phyloP scores from a whole-genome alignment of 331 rosid species.

The Quercus tomentella region DNA sequence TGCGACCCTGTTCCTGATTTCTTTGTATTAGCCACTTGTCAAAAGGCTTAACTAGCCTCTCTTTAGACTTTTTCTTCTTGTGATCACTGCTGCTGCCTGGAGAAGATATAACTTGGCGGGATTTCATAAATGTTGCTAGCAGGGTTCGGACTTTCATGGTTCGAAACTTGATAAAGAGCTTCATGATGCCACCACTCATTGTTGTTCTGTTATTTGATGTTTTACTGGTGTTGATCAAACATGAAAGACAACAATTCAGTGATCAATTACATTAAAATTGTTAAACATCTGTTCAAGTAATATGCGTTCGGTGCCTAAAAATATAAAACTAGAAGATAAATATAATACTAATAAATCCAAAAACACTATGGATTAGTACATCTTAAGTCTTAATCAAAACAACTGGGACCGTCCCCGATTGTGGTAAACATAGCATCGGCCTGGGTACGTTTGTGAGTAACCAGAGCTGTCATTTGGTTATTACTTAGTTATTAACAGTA shows the following conservation, averaged over 20 bases:
- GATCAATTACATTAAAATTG: not conserved
- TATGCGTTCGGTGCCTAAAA: no score
- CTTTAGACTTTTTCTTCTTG: slow-evolving; percentile 5
- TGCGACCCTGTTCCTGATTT: not conserved
- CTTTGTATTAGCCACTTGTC: not conserved
- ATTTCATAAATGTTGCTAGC: slow-evolving; percentile 34
- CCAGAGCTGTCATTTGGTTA: no score
- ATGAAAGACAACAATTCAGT: not conserved
- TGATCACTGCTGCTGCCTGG: not conserved
- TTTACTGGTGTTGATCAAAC: slow-evolving; percentile 13
- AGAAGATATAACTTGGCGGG: slow-evolving; percentile 4
- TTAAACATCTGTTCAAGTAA: no score
- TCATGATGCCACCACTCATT: slow-evolving; percentile 31
- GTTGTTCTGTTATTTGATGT: slow-evolving; percentile 17
- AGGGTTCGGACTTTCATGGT: slow-evolving; percentile 30
- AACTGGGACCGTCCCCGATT: no score
- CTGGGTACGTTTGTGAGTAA: no score
- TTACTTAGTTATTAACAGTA: no score
- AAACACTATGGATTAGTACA: no score
- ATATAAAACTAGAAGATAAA: no score
- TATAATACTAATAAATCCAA: no score
- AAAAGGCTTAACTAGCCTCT: not conserved
- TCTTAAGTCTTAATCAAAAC: no score
- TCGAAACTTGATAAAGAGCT: slow-evolving; percentile 41
- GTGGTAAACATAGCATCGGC: no score